Base-by-base conservation (phyloP, 805 yeast genomes). In the Ogataea trehalophila region DNA sequence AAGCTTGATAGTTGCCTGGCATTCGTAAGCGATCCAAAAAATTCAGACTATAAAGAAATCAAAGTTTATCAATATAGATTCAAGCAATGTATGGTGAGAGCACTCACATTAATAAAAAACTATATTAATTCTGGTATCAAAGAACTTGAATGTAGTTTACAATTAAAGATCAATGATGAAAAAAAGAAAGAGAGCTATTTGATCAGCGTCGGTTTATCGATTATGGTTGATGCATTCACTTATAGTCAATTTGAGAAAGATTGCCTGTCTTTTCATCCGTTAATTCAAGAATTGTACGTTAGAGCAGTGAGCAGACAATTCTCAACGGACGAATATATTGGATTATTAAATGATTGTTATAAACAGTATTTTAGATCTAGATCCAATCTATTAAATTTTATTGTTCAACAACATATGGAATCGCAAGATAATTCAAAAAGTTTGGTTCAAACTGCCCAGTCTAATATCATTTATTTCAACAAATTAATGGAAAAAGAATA, bases 11-110 rank as follows among this genome's bases (percentile, higher is more conserved):
- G 66, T 15, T 87, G 95, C 34, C 65, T 91, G 36, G 66, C 59
- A 2, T 91, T 87, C 61, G 72, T 83, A 5, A 70, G 73, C 8
- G 66, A 68, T 3, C 77, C 82, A 45, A 65, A 71, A 6, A 81
- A 81, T 48, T 51, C 60, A 5, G 50, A 60, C 9, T 85, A 85
- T 58, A 81, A 79, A 59, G 96, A 90, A 45, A 70, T 79, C 11
- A 92, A 82, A 26, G 60, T 79, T 2, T 89, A 87, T 61, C 76
- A 75, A 42, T 79, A 81, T 52, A 76, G 91, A 49, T 88, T 87
- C 67, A 79, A 86, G 51, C 95, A 87, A 57, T 87, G 96, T 58
- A 73, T 89, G 75, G 81, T 91, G 1, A 75, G 96, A 49, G 83
- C 95, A 1, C 72, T 89, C 41, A 81, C 94, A 0, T 70, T 92